phyloP scores from a whole-genome alignment of 345 rosid genomes.

The Rhizophora apiculata region DNA sequence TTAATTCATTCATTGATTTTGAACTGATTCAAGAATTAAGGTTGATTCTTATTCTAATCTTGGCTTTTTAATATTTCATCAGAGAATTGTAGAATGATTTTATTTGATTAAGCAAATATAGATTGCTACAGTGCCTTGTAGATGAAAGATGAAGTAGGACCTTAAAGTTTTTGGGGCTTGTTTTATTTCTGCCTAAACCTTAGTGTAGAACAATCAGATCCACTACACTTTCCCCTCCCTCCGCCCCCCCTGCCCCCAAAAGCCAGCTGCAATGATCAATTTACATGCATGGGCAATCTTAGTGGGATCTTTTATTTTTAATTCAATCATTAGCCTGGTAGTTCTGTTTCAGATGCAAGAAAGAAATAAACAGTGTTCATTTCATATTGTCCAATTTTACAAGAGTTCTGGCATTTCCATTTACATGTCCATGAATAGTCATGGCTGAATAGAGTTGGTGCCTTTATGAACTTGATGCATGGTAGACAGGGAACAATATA shows the following conservation, averaged over 20 bases:
- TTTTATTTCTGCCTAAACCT: not conserved
- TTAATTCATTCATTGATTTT: not conserved
- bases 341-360: not conserved
- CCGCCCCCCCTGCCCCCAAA: too few species aligned
- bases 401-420: not conserved
- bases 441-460: not conserved
- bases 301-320: not conserved
- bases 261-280: too few species aligned
- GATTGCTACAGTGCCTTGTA: not conserved
- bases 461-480: not conserved
- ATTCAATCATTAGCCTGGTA: not conserved
- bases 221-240: too few species aligned
- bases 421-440: not conserved
- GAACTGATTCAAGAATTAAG: not conserved
- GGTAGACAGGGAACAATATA: slow-evolving; percentile 12
- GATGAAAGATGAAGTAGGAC: too few species aligned
- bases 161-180: not conserved
- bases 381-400: not conserved
- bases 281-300: too few species aligned
- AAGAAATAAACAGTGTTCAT: not conserved
- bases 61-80: not conserved
- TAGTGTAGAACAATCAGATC: too few species aligned
- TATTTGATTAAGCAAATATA: too few species aligned
- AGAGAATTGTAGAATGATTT: not conserved
- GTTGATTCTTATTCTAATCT: not conserved